Evolutionary conservation across 768 basidiomycete genomes (phyloP), one percentile per base, ranked within the genome.

Genomic region (Leccinum fibrillosum): DNA sequence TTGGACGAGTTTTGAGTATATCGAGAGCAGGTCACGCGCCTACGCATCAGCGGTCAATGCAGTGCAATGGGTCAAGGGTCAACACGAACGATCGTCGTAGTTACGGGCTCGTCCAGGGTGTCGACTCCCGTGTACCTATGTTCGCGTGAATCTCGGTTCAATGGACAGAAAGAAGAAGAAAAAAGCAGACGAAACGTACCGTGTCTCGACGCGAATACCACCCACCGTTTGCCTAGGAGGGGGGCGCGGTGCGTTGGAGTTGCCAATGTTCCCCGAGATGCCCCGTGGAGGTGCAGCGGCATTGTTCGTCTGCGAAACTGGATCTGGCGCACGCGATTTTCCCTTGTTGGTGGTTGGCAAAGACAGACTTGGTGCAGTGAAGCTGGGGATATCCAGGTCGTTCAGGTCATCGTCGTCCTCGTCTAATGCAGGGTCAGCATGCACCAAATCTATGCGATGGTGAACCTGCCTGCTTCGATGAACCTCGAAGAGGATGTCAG

Each of bases 71-170:
- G 37, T 4, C n/a, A 57, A 64, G 37, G 58, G 49, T 28, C 19
- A 13, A 34, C n/a, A 74, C 90, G 56, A 64, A 94, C 95, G 59
- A 98, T 94, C 1, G 95, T 98, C 32, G 82, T 81, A 5, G 86
- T 83, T 17, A 98, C 82, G 4, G 95, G 94, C 71, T 98, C 95
- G 66, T 98, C 95, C 32, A 98, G 80, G 0, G 95, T 97, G 65
- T 95, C 91, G 9, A 78, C 80, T 10, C 89, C 90, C n/a, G 91
- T 80, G 72, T 86, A 91, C 64, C 92, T 65, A 34, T 37, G 8
- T 49, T 10, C 23, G 5, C 57, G n/a, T 19, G 34, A 54, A 3
- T 53, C 49, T 54, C 5, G 28, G 23, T 26, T 17, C 5, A 26
- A 30, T 8, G 12, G 12, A 34, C 32, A 34, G 9, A 32, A 5